These are phyloP conservation scores for Geosmithia flava DNA, from an alignment of 2,329 filamentous ascomycete genomes.

Conservation along the genomic window DNA sequence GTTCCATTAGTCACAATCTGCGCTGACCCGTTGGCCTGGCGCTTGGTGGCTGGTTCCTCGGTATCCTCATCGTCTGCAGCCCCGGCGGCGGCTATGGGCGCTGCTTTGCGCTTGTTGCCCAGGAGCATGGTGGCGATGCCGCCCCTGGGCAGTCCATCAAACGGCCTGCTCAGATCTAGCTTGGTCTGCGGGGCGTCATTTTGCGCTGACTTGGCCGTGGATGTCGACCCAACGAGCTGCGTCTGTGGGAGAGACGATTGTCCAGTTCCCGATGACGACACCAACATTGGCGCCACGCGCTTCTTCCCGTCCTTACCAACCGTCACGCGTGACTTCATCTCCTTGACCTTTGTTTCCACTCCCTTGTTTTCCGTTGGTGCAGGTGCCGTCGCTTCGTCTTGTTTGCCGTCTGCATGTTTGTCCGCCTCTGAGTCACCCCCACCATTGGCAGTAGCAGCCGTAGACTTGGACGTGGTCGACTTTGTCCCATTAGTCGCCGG, in stretches of 20 bases:
- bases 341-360: constrained; percentile 38
- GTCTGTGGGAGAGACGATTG: constrained; percentile 83
- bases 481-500: constrained; percentile 41
- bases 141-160: constrained; percentile 82
- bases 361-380: constrained; percentile 31
- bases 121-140: constrained; percentile 76
- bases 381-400: constrained; percentile 20
- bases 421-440: constrained; percentile 23
- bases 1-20: constrained; percentile 65
- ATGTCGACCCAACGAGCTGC: constrained; percentile 68
- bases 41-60: constrained; percentile 36
- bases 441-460: constrained; percentile 22
- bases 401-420: constrained; percentile 17
- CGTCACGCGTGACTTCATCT: constrained; percentile 80
- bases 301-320: constrained; percentile 97
- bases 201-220: constrained; percentile 42
- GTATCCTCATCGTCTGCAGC: constrained; percentile 68
- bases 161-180: constrained; percentile 84
- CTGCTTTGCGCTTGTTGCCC: constrained; percentile 83
- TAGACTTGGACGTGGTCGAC: constrained; percentile 9
- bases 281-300: constrained; percentile 79
- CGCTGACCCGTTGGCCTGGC: constrained; percentile 53
- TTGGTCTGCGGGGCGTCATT: constrained; percentile 69
- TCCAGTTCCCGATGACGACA: constrained; percentile 78
- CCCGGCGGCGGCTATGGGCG: constrained; percentile 10